phyloP scores from a whole-genome alignment of 495 filamentous ascomycete species.

The Talaromyces trachyspermus region DNA sequence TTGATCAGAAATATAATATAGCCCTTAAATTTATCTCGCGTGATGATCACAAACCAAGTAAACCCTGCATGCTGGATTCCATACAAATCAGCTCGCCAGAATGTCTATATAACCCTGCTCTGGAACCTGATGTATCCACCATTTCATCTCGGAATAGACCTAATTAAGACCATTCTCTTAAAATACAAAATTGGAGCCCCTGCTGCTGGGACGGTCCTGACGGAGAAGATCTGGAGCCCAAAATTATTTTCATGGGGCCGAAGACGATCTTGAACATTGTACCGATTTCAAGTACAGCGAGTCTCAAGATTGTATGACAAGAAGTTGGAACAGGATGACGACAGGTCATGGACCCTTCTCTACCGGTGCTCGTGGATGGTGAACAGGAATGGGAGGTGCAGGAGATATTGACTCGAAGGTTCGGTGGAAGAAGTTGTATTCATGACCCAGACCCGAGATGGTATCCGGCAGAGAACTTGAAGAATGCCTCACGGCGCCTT shows the following conservation, averaged over 20 bases:
- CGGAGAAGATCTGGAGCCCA: too few species aligned
- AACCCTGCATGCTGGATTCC: not conserved
- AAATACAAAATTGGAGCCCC: too few species aligned
- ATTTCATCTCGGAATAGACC: too few species aligned
- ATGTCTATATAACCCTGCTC: not conserved
- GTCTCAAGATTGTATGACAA: slow-evolving; percentile 10
- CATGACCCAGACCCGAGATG: slow-evolving; percentile 1
- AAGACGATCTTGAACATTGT: too few species aligned
- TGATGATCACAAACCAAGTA: not conserved
- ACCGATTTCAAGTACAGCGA: slow-evolving; percentile 10
- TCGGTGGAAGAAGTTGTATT: slow-evolving; percentile 1
- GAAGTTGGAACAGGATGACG: slow-evolving; percentile 8
- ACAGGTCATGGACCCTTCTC: not conserved
- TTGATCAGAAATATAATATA: not conserved
- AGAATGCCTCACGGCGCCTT: not conserved
- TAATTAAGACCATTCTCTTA: too few species aligned
- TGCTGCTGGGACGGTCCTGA: too few species aligned
- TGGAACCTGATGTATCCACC: not conserved
- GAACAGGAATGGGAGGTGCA: slow-evolving; percentile 7
- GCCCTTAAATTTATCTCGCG: not conserved
- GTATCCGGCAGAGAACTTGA: slow-evolving; percentile 6
- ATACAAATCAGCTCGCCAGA: not conserved
- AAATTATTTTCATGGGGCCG: too few species aligned
- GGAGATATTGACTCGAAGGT: not conserved
- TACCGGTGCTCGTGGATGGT: not conserved